Conservation (phyloP, 2,329 filamentous ascomycete species). For the Alternaria conjuncta region DNA sequence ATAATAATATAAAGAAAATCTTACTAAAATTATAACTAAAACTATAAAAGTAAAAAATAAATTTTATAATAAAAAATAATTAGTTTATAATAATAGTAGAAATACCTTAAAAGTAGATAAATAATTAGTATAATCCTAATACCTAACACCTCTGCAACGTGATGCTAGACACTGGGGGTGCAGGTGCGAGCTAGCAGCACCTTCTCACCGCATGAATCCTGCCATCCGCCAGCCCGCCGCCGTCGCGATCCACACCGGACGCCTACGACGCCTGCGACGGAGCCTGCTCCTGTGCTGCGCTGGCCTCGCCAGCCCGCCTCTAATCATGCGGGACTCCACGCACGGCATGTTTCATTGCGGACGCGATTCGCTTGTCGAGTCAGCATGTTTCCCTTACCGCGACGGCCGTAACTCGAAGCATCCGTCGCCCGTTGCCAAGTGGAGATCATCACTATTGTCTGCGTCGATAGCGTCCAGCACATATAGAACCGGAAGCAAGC, state of each 20-base stretch:
- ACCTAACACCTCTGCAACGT: no score
- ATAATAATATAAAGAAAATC: no score
- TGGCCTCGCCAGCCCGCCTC: slow-evolving; percentile 8
- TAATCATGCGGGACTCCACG: slow-evolving; percentile 17
- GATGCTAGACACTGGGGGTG: no score
- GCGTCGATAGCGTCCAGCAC: slow-evolving; percentile 25
- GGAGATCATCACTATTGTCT: slow-evolving; percentile 33
- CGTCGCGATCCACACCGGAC: slow-evolving; percentile 11
- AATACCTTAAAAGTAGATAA: no score
- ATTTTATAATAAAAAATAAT: no score
- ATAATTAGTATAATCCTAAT: no score
- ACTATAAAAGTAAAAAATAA: no score
- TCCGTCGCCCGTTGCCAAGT: slow-evolving; percentile 36
- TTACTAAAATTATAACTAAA: no score
- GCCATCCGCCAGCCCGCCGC: slow-evolving; percentile 13
- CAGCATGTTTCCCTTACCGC: slow-evolving; percentile 18
- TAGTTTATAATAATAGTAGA: no score
- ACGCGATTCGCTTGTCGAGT: slow-evolving; percentile 21
- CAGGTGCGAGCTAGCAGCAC: slow-evolving; percentile 13
- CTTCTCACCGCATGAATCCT: slow-evolving; percentile 23
- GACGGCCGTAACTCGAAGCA: slow-evolving; percentile 19
- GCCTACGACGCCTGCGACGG: slow-evolving; percentile 6
- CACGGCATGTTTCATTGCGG: slow-evolving; percentile 25
- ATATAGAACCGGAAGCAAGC: slow-evolving; percentile 17
- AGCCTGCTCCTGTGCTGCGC: slow-evolving; percentile 8